phyloP scores from a whole-genome alignment of 2,329 filamentous ascomycete genomes.

The Pseudogymnoascus sp. region DNA sequence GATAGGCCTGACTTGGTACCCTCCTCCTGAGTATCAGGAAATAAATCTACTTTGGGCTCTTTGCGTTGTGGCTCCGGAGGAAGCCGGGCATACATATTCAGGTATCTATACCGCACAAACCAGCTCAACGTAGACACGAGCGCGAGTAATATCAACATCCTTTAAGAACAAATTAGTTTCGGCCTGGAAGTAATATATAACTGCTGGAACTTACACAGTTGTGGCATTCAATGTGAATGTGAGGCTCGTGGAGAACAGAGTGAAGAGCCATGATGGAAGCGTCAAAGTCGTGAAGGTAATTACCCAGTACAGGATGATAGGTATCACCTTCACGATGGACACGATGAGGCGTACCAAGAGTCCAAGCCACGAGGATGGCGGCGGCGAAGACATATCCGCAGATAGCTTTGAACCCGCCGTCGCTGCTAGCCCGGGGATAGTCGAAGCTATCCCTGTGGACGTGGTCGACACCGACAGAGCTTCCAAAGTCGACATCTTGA shows the following conservation, averaged over 20 bases:
- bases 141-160: constrained; percentile 68
- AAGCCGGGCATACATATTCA: constrained; percentile 93
- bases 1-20: constrained; percentile 83
- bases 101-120: constrained; percentile 88
- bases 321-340: constrained; percentile 47
- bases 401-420: neutral
- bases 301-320: constrained; percentile 64
- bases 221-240: constrained; percentile 99
- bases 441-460: neutral
- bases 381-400: constrained; percentile 1
- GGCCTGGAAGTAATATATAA: neutral
- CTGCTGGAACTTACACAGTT: constrained; percentile 61
- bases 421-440: neutral
- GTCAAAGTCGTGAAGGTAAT: constrained; percentile 84
- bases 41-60: constrained; percentile 90
- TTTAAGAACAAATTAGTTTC: constrained; percentile 28
- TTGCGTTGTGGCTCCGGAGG: constrained; percentile 93
- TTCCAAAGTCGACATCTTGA: constrained; percentile 6
- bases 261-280: constrained; percentile 81
- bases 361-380: constrained; percentile 45
- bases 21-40: constrained; percentile 85
- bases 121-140: constrained; percentile 83
- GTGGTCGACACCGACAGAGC: neutral
- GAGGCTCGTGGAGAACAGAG: constrained; percentile 81
- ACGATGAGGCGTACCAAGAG: constrained; percentile 49